These are phyloP conservation scores for Leccinum olivaceopallidum DNA, from an alignment of 768 basidiomycete species.

Conservation along the genomic window DNA sequence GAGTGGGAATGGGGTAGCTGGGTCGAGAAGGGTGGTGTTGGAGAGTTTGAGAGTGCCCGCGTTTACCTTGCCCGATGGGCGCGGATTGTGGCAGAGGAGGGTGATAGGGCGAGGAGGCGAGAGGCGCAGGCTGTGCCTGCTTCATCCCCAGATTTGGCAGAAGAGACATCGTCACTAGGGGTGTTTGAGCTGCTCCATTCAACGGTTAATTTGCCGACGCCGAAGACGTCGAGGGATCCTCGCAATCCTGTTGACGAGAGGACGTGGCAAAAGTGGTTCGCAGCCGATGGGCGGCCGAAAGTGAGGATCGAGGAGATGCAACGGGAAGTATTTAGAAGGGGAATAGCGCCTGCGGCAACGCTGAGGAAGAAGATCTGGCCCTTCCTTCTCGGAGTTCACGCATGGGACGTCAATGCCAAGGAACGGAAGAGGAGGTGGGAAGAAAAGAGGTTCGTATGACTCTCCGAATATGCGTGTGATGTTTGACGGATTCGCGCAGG, in stretches of 20 bases:
- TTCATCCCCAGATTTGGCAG: constrained; percentile 46
- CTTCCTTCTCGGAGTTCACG: constrained; percentile 79
- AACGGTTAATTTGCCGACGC: constrained; percentile 76
- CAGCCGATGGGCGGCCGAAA: constrained; percentile 63
- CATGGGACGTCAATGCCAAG: constrained; percentile 69
- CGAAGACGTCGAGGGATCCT: constrained; percentile 82
- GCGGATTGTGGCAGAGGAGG: constrained; percentile 95
- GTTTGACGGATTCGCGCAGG: constrained; percentile 39
- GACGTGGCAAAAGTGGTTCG: constrained; percentile 81
- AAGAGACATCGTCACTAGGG: constrained; percentile 75
- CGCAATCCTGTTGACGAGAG: constrained; percentile 71
- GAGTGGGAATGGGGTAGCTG: constrained; percentile 94
- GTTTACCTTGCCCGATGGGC: constrained; percentile 98
- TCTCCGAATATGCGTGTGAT: constrained; percentile 2
- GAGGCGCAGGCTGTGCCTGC: constrained; percentile 74
- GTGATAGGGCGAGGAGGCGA: constrained; percentile 80
- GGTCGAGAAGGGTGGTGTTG: constrained; percentile 91
- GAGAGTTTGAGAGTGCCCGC: constrained; percentile 94
- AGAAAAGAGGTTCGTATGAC: constrained; percentile 52
- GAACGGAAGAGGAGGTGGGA: constrained; percentile 66
- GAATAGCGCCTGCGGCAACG: constrained; percentile 52
- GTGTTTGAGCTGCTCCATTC: constrained; percentile 86
- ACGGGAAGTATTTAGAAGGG: constrained; percentile 76
- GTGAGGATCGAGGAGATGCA: constrained; percentile 69
- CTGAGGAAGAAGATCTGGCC: constrained; percentile 86